Evolutionary conservation across 139 green algal species (phyloP), one percentile per base, ranked within the genome.

Genomic region (Diplosphaera chodatii): DNA sequence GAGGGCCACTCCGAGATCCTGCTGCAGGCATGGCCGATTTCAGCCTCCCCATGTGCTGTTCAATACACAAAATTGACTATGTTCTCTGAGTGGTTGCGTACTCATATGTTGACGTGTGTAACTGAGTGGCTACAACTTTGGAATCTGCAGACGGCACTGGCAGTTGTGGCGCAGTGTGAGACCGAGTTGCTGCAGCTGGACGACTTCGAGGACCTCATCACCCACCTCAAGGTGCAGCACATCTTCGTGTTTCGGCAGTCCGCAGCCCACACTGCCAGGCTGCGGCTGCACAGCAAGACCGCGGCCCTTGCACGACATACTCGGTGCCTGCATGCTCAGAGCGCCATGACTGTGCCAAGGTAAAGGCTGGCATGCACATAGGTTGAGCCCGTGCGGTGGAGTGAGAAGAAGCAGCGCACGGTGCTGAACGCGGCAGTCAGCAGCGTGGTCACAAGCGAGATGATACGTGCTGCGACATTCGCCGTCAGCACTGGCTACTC

Each of bases 141-240:
- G n/a, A n/a, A n/a, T 40, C 13, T 25, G 48, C 48, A 59, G 15
- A 64, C 48, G 1, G 80, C 82, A 1, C 71, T 93, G 68, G 80
- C 89, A 0, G 81, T 96, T 15, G 81, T 96, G 82, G 82, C 77
- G 1, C 73, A 89, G 66, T 85, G 87, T 55, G 83, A 88, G 65
- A 41, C 76, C 0, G 72, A 85, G 55, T 75, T 97, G 41, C 75
- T 96, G 67, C 40, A 82, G 34, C 78, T 89, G 40, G 66, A 90
- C 37, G 86, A 95, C 78, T 96, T 97, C 82, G 92, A 97, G 77
- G 85, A 85, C 55, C 73, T 96, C 63, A 84, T 97, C 32, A 93
- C 88, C n/a, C 77, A 84, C 74, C 78, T 97, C 67, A 97, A 97
- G 82, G 83, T 87, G n/a, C n/a, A n/a, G n/a, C n/a, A n/a, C n/a